A percentile compares a stretch with the other conserved stretches of the same genome.
Evolutionary conservation across 2,329 filamentous ascomycete species (phyloP).

Genomic region (Ophioceras dolichostomum): DNA sequence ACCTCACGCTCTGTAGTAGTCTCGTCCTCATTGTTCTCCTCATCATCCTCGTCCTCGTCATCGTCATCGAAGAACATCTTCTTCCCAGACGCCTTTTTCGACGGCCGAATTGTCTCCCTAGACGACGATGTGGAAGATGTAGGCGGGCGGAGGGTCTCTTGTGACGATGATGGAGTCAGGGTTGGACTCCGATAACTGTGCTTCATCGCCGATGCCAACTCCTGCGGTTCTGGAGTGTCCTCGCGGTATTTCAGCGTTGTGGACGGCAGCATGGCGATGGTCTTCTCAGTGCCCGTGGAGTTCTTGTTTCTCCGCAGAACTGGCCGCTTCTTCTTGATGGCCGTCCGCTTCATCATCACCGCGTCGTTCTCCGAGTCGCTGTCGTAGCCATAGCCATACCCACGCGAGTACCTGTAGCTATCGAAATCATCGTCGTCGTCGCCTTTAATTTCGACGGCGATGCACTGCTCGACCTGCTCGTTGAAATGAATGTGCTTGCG

Average conservation of each 20-base stretch:
- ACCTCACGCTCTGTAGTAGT: no score
- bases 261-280: conserved; percentile 76
- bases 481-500: conserved; percentile 92
- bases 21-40: conserved; percentile 7
- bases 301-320: conserved; percentile 25
- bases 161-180: conserved; percentile 64
- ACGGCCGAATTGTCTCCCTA: conserved; percentile 47
- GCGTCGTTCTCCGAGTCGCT: conserved; percentile 65
- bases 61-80: conserved; percentile 30
- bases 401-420: neutral
- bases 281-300: conserved; percentile 55
- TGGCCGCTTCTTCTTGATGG: conserved; percentile 42
- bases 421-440: conserved; percentile 53
- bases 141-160: conserved; percentile 67
- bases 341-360: conserved; percentile 68
- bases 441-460: conserved; percentile 79
- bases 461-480: conserved; percentile 90
- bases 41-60: conserved; percentile 11
- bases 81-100: conserved; percentile 46
- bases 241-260: conserved; percentile 78
- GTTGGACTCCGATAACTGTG: conserved; percentile 41
- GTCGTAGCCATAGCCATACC: conserved; percentile 27
- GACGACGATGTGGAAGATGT: conserved; percentile 35
- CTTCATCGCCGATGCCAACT: conserved; percentile 46
- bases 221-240: conserved; percentile 54